Conservation (phyloP, 495 filamentous ascomycete species). For the Cercophora newfieldiana region DNA sequence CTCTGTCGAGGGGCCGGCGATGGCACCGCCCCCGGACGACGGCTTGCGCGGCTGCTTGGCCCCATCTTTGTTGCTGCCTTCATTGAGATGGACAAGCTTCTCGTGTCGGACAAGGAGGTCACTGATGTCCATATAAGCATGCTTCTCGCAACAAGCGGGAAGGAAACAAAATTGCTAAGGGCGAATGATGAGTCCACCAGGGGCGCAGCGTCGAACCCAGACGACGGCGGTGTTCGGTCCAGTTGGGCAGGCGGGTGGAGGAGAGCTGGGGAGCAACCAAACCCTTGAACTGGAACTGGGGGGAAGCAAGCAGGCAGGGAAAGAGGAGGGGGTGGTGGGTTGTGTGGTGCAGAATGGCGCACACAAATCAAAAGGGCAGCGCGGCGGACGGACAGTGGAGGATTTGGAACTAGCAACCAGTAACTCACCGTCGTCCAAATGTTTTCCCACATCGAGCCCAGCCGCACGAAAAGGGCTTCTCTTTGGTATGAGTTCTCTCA, state of each 20-base stretch:
- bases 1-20: slow-evolving; percentile 37
- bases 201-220: slow-evolving; percentile 8
- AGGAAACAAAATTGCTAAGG: neutral
- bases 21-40: slow-evolving; percentile 42
- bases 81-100: slow-evolving; percentile 70
- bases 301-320: slow-evolving; percentile 17
- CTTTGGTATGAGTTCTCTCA: slow-evolving; percentile 62
- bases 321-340: slow-evolving; percentile 5
- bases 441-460: slow-evolving; percentile 57
- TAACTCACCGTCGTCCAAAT: slow-evolving; percentile 56
- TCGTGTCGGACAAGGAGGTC: slow-evolving; percentile 72
- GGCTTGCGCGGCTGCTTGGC: slow-evolving; percentile 44
- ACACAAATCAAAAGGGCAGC: slow-evolving; percentile 14
- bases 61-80: slow-evolving; percentile 52
- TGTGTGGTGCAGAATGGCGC: slow-evolving; percentile 21
- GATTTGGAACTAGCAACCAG: slow-evolving; percentile 20
- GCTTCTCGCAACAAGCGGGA: slow-evolving; percentile 24
- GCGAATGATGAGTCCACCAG: slow-evolving; percentile 13
- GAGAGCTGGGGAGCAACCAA: too few relatives aligned
- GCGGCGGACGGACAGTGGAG: slow-evolving; percentile 8
- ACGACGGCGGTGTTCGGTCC: slow-evolving; percentile 9
- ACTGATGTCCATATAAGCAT: slow-evolving; percentile 60
- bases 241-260: slow-evolving; percentile 1
- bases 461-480: slow-evolving; percentile 58
- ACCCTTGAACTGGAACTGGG: too few relatives aligned